Conservation (phyloP, 768 basidiomycete species). For the Rhizopogon salebrosus region DNA sequence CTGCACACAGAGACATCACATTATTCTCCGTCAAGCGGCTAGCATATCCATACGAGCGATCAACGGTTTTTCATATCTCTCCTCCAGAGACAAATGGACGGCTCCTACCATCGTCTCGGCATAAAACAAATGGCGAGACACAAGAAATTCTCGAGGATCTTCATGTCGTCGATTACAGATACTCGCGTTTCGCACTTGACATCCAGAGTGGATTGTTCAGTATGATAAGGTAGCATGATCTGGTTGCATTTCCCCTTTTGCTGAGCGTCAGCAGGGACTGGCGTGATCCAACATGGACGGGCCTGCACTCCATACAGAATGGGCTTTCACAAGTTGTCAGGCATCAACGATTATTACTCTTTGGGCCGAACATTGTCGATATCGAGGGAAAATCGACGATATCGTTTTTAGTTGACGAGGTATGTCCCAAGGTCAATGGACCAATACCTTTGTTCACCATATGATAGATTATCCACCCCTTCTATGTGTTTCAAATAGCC, state of each 20-base stretch:
- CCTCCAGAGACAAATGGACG: conserved; percentile 25
- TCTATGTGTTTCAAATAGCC: conserved; percentile 97
- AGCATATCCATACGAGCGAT: conserved; percentile 70
- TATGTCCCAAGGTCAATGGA: conserved; percentile 28
- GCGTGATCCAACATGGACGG: conserved; percentile 76
- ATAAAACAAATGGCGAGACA: conserved; percentile 27
- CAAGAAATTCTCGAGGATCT: conserved; percentile 45
- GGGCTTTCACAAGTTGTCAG: conserved; percentile 55
- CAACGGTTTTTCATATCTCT: conserved; percentile 66
- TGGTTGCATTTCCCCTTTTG: background rate
- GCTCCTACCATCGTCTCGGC: conserved; percentile 17
- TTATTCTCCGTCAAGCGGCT: conserved; percentile 67
- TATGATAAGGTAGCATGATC: conserved; percentile 62
- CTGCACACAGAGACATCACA: conserved; percentile 76
- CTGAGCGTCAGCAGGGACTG: conserved; percentile 60
- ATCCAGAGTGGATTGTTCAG: conserved; percentile 76
- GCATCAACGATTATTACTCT: conserved; percentile 65
- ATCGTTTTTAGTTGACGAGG: conserved; percentile 84
- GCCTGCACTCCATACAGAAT: conserved; percentile 51
- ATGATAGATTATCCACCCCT: conserved; percentile 84
- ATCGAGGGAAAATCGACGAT: conserved; percentile 82
- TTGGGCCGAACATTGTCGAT: conserved; percentile 84
- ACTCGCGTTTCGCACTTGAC: conserved; percentile 86
- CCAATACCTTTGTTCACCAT: conserved; percentile 2
- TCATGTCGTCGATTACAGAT: conserved; percentile 83